Percentiles rank a stretch among this genome's conserved stretches.
phyloP scores from a whole-genome alignment of 1,284 basidiomycete genomes.

The Melampsora americana region DNA sequence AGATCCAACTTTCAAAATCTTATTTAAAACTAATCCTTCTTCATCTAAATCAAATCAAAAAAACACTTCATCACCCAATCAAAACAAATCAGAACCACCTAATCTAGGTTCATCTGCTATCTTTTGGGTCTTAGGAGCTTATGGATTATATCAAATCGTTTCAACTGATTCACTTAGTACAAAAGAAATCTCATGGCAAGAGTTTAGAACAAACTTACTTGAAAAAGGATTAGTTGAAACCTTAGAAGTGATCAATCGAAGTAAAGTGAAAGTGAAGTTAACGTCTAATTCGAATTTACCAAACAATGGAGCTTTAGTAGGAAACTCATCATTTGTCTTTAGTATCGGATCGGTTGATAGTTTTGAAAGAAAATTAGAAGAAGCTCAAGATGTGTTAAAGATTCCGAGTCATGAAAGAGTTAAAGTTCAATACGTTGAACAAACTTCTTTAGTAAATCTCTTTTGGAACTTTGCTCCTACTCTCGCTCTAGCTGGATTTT shows the following conservation, averaged over 20 bases:
- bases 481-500: conserved; percentile 79
- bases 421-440: conserved; percentile 93
- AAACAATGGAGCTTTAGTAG: conserved; percentile 44
- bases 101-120: not conserved
- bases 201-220: conserved; percentile 90
- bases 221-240: conserved; percentile 95
- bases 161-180: conserved; percentile 59
- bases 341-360: conserved; percentile 96
- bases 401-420: conserved; percentile 90
- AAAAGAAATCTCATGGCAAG: conserved; percentile 96
- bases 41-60: no score
- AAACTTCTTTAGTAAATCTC: conserved; percentile 78
- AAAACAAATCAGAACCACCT: not conserved
- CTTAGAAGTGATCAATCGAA: conserved; percentile 86
- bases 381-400: conserved; percentile 85
- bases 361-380: conserved; percentile 89
- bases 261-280: conserved; percentile 79
- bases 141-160: conserved; percentile 65
- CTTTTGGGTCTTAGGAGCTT: conserved; percentile 61
- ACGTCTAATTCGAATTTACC: conserved; percentile 71
- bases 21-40: no score
- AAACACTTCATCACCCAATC: no score
- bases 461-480: conserved; percentile 92
- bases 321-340: conserved; percentile 70
- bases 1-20: no score